Evolutionary conservation across 768 basidiomycete species (phyloP).

Genomic region (Pleurotus tuoliensis): DNA sequence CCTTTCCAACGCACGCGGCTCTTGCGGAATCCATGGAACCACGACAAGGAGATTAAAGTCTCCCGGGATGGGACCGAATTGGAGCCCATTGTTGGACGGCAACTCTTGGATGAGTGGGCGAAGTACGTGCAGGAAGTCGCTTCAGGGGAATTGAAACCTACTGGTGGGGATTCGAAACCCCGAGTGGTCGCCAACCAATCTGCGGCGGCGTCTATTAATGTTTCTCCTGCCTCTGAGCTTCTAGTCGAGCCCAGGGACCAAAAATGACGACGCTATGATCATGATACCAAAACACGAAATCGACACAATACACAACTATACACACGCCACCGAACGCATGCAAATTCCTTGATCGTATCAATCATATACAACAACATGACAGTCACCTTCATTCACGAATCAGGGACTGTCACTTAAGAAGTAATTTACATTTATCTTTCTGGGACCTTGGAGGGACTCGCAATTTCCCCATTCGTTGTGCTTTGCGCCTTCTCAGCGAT

Average conservation of each 20-base stretch:
- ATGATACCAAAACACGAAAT: constrained; percentile 5
- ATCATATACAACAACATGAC: constrained; percentile 25
- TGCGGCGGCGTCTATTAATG: not conserved
- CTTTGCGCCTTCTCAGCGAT: constrained; percentile 15
- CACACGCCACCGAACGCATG: constrained; percentile 7
- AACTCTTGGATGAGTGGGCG: constrained; percentile 67
- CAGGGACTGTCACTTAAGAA: constrained; percentile 36
- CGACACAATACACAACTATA: constrained; percentile 8
- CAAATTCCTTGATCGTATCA: constrained; percentile 13
- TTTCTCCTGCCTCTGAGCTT: not conserved
- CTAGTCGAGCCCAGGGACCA: constrained; percentile 23
- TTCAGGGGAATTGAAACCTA: not conserved
- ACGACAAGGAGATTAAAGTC: constrained; percentile 75
- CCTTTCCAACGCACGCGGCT: constrained; percentile 77
- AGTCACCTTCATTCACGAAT: constrained; percentile 51
- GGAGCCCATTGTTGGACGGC: constrained; percentile 71
- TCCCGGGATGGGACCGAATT: constrained; percentile 91
- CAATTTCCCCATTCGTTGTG: constrained; percentile 14
- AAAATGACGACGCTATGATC: constrained; percentile 14
- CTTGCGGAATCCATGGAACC: constrained; percentile 91
- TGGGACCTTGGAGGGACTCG: constrained; percentile 14
- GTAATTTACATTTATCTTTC: constrained; percentile 18
- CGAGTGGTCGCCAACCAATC: constrained; percentile 7
- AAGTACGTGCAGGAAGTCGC: constrained; percentile 23
- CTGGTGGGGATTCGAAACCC: not conserved